Base-by-base conservation (phyloP, 495 filamentous ascomycete species). In the Aspergillus ellipticus region DNA sequence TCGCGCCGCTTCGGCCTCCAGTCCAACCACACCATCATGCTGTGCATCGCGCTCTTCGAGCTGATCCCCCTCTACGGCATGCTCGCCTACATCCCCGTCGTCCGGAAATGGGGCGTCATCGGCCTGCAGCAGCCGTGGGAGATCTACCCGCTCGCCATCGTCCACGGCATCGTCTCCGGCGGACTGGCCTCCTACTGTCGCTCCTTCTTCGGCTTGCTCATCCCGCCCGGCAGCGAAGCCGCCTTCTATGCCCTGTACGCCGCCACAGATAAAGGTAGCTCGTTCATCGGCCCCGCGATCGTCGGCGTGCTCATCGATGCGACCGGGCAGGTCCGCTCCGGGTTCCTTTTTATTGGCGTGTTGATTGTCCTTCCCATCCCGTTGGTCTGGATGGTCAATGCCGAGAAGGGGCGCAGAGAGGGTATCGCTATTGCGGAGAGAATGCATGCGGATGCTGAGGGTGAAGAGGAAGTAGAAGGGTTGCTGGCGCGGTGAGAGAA, bases 241-340 rank as follows among this genome's bases (percentile, higher is more conserved):
- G 89, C 92, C 0, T 96, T 96, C 62, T 96, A 92, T 69, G 92
- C 92, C 0, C 78, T 96, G 5, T 96, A 96, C 61, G 92, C 92
- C 3, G 93, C 94, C 49, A 96, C 92, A 7, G 92, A 96, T 64
- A 96, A 96, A 66, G 92, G 92, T 0, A 90, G 86, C 24, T 90
- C 86, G 56, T 81, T 96, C 26, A 92, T 96, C 58, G 92, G 92
- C 0, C 92, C 92, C 10, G 87, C 89, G 0, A 88, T 96, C 54
- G 92, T 96, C 0, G 92, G 92, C 0, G 76, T 84, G 8, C 87
- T 96, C 19, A 90, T 90, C 16, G 90, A 96, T 59, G 82, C 76
- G 17, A 88, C 86, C 3, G 90, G 92, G 0, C 85, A 89, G 57
- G 92, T 96, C 52, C 78, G 92, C 41, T 87, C 88, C 45, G 89